Conservation (phyloP, 2,329 filamentous ascomycete genomes). For the Xylaria sp. region DNA sequence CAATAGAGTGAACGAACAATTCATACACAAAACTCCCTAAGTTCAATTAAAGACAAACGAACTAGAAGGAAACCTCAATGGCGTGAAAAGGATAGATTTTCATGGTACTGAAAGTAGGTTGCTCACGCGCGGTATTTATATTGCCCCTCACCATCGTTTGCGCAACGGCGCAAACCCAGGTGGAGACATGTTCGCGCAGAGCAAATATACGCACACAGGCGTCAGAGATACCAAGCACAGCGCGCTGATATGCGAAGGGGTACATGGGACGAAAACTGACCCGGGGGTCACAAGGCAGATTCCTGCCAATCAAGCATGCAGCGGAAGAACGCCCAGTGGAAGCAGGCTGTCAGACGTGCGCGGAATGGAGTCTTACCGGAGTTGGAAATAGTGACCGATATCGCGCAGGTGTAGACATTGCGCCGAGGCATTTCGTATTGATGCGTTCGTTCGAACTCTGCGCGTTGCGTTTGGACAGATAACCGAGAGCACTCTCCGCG, state of each 20-base stretch:
- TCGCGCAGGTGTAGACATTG: constrained; percentile 16
- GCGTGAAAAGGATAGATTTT: not conserved
- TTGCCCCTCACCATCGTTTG: constrained; percentile 40
- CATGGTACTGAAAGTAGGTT: not conserved
- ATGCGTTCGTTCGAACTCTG: not conserved
- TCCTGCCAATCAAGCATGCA: constrained; percentile 47
- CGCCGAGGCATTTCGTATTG: constrained; percentile 18
- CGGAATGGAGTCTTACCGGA: constrained; percentile 39
- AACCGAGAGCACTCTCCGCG: not conserved
- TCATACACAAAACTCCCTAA: constrained; percentile 25
- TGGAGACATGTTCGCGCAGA: constrained; percentile 41
- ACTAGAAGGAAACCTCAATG: not conserved
- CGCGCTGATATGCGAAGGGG: constrained; percentile 24
- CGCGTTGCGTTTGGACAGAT: constrained; percentile 7
- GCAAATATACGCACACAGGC: constrained; percentile 20
- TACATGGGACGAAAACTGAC: constrained; percentile 17
- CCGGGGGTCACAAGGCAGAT: constrained; percentile 10
- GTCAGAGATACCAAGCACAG: constrained; percentile 14
- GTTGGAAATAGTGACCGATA: constrained; percentile 22
- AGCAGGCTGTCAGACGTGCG: constrained; percentile 37
- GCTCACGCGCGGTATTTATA: constrained; percentile 27
- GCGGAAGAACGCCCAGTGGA: constrained; percentile 33
- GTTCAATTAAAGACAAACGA: constrained; percentile 6
- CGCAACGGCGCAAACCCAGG: constrained; percentile 46
- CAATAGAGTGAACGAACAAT: constrained; percentile 16